These are phyloP conservation scores for Penicillium mononematosum DNA, from an alignment of 495 filamentous ascomycete genomes.

Conservation along the genomic window DNA sequence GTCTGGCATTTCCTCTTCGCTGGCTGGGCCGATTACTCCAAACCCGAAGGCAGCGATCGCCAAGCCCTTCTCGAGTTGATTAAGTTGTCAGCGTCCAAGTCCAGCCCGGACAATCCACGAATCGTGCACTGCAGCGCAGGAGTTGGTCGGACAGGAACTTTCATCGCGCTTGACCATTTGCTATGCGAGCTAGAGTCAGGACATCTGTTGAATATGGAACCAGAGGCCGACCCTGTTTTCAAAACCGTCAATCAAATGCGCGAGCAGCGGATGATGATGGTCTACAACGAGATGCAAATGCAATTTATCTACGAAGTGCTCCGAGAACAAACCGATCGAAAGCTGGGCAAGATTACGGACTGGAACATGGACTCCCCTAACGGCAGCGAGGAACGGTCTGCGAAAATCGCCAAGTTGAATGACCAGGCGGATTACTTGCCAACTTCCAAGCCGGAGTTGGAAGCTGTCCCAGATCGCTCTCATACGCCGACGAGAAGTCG, in stretches of 20 bases:
- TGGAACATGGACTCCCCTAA: slow-evolving; percentile 18
- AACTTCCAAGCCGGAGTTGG: slow-evolving; percentile 42
- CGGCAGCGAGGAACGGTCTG: slow-evolving; percentile 34
- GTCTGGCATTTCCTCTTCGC: slow-evolving; percentile 91
- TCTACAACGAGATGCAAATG: slow-evolving; percentile 85
- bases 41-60: slow-evolving; percentile 78
- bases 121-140: slow-evolving; percentile 94
- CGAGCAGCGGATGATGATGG: slow-evolving; percentile 93
- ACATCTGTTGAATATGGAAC: slow-evolving; percentile 50
- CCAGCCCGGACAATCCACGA: slow-evolving; percentile 68
- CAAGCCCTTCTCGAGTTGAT: slow-evolving; percentile 77
- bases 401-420: slow-evolving; percentile 44
- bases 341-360: slow-evolving; percentile 35
- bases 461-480: slow-evolving; percentile 29
- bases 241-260: slow-evolving; percentile 78
- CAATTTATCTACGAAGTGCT: slow-evolving; percentile 88
- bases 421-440: slow-evolving; percentile 33
- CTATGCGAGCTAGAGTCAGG: slow-evolving; percentile 78
- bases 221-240: slow-evolving; percentile 60
- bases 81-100: slow-evolving; percentile 69
- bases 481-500: slow-evolving; percentile 32
- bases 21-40: slow-evolving; percentile 91
- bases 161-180: slow-evolving; percentile 90
- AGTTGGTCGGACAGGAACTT: slow-evolving; percentile 91
- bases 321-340: slow-evolving; percentile 64